phyloP scores from a whole-genome alignment of 345 rosid species.

The Psidium guajava region DNA sequence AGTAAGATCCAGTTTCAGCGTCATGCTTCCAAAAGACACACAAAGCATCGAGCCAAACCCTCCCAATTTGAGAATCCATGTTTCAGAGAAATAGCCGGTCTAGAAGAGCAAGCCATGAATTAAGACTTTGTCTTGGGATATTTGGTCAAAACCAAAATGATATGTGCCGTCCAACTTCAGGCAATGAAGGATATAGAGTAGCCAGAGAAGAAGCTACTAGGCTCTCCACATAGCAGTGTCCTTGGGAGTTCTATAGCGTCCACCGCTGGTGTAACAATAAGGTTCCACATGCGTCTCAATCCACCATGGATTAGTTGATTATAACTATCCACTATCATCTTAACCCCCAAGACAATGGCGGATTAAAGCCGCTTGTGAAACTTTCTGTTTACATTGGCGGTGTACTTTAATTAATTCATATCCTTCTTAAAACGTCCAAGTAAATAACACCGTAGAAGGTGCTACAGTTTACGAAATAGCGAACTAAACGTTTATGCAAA shows the following conservation, averaged over 20 bases:
- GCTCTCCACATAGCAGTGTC: neutral
- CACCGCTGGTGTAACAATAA: neutral
- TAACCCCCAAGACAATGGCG: neutral
- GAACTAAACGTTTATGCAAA: neutral
- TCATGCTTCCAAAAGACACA: neutral
- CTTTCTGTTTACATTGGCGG: neutral
- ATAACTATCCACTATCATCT: neutral
- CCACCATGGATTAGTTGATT: neutral
- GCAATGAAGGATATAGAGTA: neutral
- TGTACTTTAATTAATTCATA: neutral
- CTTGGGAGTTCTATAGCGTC: neutral
- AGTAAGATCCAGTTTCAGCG: neutral
- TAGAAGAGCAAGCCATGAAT: neutral
- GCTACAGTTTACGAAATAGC: neutral
- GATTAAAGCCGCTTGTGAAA: neutral
- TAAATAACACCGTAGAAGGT: neutral
- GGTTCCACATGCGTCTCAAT: neutral
- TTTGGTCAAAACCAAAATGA: neutral
- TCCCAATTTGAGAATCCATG: neutral
- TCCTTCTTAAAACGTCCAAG: neutral
- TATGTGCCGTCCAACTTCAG: neutral
- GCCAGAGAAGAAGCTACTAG: neutral
- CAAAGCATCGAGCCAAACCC: neutral
- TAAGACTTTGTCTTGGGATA: neutral
- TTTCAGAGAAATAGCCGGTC: neutral